Conservation (phyloP, 345 rosid species). For the Euphorbia peplus region DNA sequence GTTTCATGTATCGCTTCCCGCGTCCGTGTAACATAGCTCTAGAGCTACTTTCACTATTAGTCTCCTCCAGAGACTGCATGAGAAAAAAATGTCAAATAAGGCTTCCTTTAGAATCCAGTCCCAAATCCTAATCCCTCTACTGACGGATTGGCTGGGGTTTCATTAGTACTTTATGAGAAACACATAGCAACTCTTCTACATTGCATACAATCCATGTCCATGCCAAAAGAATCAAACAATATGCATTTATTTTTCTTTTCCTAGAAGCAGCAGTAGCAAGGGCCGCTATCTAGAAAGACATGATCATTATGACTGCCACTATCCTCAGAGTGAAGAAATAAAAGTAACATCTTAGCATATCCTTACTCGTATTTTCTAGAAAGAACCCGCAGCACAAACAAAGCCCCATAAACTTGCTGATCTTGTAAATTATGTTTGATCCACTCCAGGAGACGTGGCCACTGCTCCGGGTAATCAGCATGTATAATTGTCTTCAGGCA, state of each 20-base stretch:
- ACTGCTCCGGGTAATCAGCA: slow-evolving; percentile 98
- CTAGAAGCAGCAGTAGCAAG: background rate
- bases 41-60: too few relatives aligned
- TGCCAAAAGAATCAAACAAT: background rate
- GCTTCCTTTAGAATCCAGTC: too few relatives aligned
- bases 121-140: too few relatives aligned
- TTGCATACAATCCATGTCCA: background rate
- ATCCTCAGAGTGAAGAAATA: background rate
- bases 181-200: too few relatives aligned
- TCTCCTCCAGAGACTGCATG: background rate
- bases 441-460: slow-evolving; percentile 97
- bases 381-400: slow-evolving; percentile 88
- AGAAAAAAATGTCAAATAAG: background rate
- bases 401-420: slow-evolving; percentile 89
- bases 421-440: slow-evolving; percentile 81
- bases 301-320: background rate
- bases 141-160: too few relatives aligned
- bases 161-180: too few relatives aligned
- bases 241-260: background rate
- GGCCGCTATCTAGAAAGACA: background rate
- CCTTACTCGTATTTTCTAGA: slow-evolving; percentile 96
- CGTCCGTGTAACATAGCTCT: too few relatives aligned
- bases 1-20: too few relatives aligned
- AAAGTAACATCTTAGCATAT: slow-evolving; percentile 10
- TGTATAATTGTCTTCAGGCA: slow-evolving; percentile 91